Evolutionary conservation across 257 asterid species (phyloP), one percentile per base, ranked within the genome.

Genomic region (Capsicum chinense): DNA sequence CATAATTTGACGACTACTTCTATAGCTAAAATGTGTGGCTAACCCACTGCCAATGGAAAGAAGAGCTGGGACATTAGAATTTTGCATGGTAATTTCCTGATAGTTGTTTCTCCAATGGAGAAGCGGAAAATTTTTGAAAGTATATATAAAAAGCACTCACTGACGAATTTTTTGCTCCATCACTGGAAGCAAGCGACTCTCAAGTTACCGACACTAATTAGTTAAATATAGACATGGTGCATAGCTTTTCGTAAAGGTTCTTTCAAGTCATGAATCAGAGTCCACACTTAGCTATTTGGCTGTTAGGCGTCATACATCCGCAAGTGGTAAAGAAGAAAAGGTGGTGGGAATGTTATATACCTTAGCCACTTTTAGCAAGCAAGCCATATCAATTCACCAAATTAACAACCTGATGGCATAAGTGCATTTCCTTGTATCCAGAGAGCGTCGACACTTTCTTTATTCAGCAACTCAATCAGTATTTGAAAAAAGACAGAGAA

Each of bases 161-260:
- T 21, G 47, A 52, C 21, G 62, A 19, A 15, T 0, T 47, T 21
- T 76, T 21, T 7, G 60, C 62, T 50, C 47, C 47, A 76, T 74
- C 62, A 76, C 3, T 52, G 81, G 21, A 13, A 52, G 13, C 63
- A 14, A 3, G 14, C 0, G 13, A 52, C 13, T 76, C 63, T 13
- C 7, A 52, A 76, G 62, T 52, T 76, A 50, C 81, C 62, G 26
- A 8, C 47, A 21, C 44, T 52, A 8, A 52, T 7, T 3, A 9
- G 44, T 26, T 7, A 52, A 10, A 76, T 52, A 76, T 6, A 73
- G 80, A 48, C 21, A 76, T 52, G 81, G 47, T 7, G 19, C 47
- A 52, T 76, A 21, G 63, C 63, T 52, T 52, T n/a, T 76, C 48
- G 52, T 52, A 76, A 7, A 52, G 63, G 62, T 76, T 76, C 26